Conservation (phyloP, 768 basidiomycete genomes). For the Cytidiella melzeri region DNA sequence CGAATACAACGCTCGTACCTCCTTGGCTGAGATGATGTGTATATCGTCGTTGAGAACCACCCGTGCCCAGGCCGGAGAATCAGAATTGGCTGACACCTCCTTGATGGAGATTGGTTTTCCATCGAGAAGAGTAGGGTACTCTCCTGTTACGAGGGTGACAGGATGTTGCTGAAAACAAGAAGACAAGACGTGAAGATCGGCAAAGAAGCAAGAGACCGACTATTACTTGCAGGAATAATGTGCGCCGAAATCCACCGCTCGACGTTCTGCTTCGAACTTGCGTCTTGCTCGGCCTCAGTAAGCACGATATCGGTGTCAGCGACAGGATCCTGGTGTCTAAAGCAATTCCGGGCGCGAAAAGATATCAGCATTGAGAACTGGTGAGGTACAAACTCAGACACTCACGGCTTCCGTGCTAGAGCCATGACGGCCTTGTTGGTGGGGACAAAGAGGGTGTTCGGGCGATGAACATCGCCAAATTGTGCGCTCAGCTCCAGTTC, state of each 20-base stretch:
- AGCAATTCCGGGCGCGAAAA: neutral
- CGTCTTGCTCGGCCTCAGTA: constrained; percentile 62
- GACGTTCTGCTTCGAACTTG: constrained; percentile 56
- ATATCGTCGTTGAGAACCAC: constrained; percentile 51
- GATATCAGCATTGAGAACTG: neutral
- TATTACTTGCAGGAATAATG: constrained; percentile 66
- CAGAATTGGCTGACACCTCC: constrained; percentile 27
- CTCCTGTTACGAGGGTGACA: constrained; percentile 37
- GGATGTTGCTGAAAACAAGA: constrained; percentile 36
- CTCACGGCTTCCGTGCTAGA: constrained; percentile 76
- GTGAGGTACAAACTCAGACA: constrained; percentile 9
- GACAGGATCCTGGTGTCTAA: constrained; percentile 55
- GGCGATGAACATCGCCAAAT: constrained; percentile 30
- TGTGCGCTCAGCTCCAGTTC: constrained; percentile 56
- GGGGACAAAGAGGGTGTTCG: constrained; percentile 67
- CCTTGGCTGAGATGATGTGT: constrained; percentile 51
- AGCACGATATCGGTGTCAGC: constrained; percentile 37
- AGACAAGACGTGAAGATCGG: neutral
- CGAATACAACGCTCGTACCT: constrained; percentile 36
- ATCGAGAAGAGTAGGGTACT: constrained; percentile 54
- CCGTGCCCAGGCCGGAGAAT: constrained; percentile 49
- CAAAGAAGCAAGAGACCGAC: neutral
- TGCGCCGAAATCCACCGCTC: constrained; percentile 79
- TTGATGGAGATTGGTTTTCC: constrained; percentile 54
- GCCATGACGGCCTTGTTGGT: constrained; percentile 88